Evolutionary conservation across 1,284 basidiomycete species (phyloP), one percentile per base, ranked within the genome.

Genomic region (Heterobasidion occidentale): DNA sequence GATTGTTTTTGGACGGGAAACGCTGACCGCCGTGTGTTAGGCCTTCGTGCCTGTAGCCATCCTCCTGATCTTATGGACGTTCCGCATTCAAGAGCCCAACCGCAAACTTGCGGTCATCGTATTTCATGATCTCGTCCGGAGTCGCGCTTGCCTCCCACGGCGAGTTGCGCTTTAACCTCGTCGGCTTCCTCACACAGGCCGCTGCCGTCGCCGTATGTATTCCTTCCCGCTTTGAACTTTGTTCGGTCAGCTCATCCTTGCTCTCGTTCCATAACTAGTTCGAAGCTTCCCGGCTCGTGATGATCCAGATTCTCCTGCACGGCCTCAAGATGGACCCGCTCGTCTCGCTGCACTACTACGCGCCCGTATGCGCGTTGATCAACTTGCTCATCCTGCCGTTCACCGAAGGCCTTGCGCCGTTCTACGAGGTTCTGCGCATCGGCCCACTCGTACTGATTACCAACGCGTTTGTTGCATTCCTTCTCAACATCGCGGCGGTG

Each of bases 1-100:
- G 14, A 45, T 45, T 45, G 42, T 27, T 27, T 27, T 27, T 27
- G 27, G 27, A 27, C 27, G 27, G 27, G 27, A 27, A 27, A 27
- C 27, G 27, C 27, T 27, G 27, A 27, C 27, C 27, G 27, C 27
- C 27, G 27, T 27, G 27, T 27, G 27, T 27, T 27, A 94, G 89
- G 96, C 95, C 8, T 98, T 98, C 75, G 92, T 82, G n/a, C 94
- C 95, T 0, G 95, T 98, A 14, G 92, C 94, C 1, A 97, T 98
- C 64, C 83, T 98, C 36, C 81, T 98, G 62, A 95, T 98, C 67
- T 95, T 94, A 8, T 98, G 95, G 80, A 78, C 83, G 1, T 92
- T 90, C 78, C 87, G 88, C 61, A 86, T 95, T 60, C 88, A 94
- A 69, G 93, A 97, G 60, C 92, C 94, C 7, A 94, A 81, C 70